Conservation (phyloP, 1,139 yeast species). For the Saccharomyces hybrid region DNA sequence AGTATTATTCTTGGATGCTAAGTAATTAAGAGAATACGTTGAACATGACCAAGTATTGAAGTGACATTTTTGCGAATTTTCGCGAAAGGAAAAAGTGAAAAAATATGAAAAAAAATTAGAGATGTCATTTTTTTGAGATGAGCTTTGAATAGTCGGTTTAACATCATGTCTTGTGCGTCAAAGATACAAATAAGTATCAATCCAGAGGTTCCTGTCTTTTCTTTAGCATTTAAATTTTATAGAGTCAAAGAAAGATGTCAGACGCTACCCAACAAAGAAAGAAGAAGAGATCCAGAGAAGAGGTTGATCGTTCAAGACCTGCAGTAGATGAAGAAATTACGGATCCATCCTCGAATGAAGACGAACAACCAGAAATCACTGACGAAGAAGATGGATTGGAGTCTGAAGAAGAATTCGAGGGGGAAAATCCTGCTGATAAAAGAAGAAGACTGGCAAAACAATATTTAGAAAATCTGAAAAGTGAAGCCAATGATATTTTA, state of each 20-base stretch:
- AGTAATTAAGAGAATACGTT: not conserved
- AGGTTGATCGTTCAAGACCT: constrained; percentile 6
- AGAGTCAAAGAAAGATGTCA: constrained; percentile 8
- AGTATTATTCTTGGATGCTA: not conserved
- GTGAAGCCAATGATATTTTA: constrained; percentile 41
- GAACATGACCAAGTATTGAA: not conserved
- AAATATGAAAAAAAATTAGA: not conserved
- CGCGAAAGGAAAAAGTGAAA: not conserved
- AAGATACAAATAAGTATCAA: not conserved
- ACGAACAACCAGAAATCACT: constrained; percentile 14
- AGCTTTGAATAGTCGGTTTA: not conserved
- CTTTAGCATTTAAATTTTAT: not conserved
- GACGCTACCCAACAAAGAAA: constrained; percentile 7
- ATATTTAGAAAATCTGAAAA: constrained; percentile 70
- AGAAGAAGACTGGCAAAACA: constrained; percentile 91
- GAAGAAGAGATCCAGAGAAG: constrained; percentile 23
- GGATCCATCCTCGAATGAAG: constrained; percentile 32
- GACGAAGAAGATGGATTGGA: constrained; percentile 41
- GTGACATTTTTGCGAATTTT: not conserved
- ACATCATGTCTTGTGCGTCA: not conserved
- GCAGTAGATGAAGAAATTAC: constrained; percentile 30
- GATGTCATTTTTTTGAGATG: not conserved
- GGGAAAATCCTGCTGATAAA: constrained; percentile 85
- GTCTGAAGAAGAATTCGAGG: constrained; percentile 62
- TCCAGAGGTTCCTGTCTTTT: not conserved